phyloP scores from a whole-genome alignment of 2,329 filamentous ascomycete genomes.

The Xylaria polymorpha region DNA sequence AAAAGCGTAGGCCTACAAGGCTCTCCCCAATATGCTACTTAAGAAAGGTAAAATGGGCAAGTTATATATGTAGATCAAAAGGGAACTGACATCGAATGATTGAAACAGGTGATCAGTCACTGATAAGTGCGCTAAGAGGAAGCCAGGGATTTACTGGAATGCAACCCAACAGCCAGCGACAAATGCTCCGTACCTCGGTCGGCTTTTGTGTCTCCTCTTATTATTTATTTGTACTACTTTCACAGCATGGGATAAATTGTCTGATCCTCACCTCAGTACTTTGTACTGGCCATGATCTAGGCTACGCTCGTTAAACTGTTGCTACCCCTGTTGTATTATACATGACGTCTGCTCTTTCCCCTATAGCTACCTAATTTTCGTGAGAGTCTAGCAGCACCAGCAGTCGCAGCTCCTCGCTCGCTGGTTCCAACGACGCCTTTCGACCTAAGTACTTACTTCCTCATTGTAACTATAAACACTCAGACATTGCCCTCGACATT shows the following conservation, averaged over 20 bases:
- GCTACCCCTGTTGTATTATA: background rate
- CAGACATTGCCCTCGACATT: background rate
- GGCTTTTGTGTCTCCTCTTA: background rate
- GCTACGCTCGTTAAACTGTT: slow-evolving; percentile 32
- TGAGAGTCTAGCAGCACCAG: background rate
- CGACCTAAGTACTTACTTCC: background rate
- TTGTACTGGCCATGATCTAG: slow-evolving; percentile 33
- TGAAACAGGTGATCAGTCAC: background rate
- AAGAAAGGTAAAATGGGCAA: background rate
- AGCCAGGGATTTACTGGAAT: background rate
- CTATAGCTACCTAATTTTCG: background rate
- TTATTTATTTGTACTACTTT: background rate
- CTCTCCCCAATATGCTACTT: background rate
- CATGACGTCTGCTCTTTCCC: background rate
- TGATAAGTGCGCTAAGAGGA: background rate
- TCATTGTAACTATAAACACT: background rate
- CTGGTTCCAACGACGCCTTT: background rate
- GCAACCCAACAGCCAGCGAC: background rate
- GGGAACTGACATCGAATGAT: background rate
- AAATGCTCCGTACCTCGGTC: background rate
- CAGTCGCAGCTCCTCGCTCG: background rate
- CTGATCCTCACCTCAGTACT: slow-evolving; percentile 3
- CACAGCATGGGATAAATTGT: background rate
- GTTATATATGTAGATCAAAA: background rate
- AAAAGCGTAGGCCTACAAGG: background rate